A percentile compares a stretch with the other conserved stretches of the same genome.
These are phyloP conservation scores for Taphrina populina DNA, from an alignment of 1,139 yeast genomes.

Conservation along the genomic window DNA sequence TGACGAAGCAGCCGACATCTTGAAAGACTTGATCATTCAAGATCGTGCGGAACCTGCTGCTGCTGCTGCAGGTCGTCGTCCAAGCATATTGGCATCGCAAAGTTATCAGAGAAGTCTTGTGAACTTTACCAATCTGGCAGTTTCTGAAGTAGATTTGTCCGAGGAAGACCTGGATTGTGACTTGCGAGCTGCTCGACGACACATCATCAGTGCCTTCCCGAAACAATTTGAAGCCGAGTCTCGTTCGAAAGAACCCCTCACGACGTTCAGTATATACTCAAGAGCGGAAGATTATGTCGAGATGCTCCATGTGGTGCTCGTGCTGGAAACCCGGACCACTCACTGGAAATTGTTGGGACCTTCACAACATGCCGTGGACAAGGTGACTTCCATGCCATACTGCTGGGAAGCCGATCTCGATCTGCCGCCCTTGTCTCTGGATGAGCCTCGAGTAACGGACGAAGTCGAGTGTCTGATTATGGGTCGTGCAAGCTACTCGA, in stretches of 20 bases:
- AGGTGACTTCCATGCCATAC: slow-evolving; percentile 21
- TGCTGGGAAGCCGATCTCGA: slow-evolving; percentile 32
- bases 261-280: slow-evolving; percentile 22
- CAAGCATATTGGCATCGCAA: slow-evolving; percentile 21
- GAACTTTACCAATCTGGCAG: slow-evolving; percentile 18
- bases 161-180: slow-evolving; percentile 25
- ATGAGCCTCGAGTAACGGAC: slow-evolving; percentile 18
- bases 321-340: slow-evolving; percentile 24
- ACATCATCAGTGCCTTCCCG: slow-evolving; percentile 28
- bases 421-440: slow-evolving; percentile 26
- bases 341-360: slow-evolving; percentile 27
- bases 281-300: slow-evolving; percentile 23
- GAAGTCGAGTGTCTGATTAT: slow-evolving; percentile 26
- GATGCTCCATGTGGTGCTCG: slow-evolving; percentile 31
- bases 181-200: slow-evolving; percentile 18
- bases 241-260: slow-evolving; percentile 15
- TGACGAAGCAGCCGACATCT: slow-evolving; percentile 16
- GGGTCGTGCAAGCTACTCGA: slow-evolving; percentile 21
- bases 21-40: slow-evolving; percentile 17
- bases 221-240: slow-evolving; percentile 22
- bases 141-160: slow-evolving; percentile 31
- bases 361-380: slow-evolving; percentile 15
- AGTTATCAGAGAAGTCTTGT: slow-evolving; percentile 19
- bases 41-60: slow-evolving; percentile 1
- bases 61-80: slow-evolving; percentile 8